These are phyloP conservation scores for Penicillium italicum DNA, from an alignment of 2,329 filamentous ascomycete genomes.

Conservation along the genomic window DNA sequence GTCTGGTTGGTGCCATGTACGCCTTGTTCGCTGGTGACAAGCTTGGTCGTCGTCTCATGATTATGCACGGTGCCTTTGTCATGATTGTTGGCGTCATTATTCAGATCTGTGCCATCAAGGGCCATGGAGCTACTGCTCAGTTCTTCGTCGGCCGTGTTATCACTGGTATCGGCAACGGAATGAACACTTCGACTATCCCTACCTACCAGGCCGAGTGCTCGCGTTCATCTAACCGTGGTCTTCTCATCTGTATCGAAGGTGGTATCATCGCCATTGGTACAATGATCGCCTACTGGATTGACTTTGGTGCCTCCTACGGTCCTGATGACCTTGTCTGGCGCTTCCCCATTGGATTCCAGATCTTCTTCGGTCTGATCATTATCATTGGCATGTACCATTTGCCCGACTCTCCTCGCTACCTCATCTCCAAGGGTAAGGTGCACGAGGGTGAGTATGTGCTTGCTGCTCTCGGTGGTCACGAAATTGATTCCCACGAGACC, in stretches of 20 bases:
- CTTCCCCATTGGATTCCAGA: constrained; percentile 54
- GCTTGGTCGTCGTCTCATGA: constrained; percentile 44
- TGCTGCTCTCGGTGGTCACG: constrained; percentile 47
- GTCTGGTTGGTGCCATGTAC: constrained; percentile 38
- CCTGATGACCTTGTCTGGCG: constrained; percentile 44
- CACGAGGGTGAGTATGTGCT: constrained; percentile 50
- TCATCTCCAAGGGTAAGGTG: constrained; percentile 45
- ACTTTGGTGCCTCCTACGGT: constrained; percentile 45
- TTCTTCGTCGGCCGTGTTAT: constrained; percentile 53
- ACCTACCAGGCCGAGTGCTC: constrained; percentile 55
- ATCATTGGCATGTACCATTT: constrained; percentile 43
- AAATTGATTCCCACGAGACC: constrained; percentile 55
- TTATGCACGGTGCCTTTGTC: constrained; percentile 57
- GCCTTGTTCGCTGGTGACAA: constrained; percentile 36
- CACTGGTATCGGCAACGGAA: constrained; percentile 54
- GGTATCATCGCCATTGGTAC: constrained; percentile 52
- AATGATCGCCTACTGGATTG: constrained; percentile 52
- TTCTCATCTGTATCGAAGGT: constrained; percentile 59
- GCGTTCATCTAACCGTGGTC: constrained; percentile 55
- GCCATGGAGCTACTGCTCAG: constrained; percentile 43
- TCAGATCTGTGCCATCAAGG: constrained; percentile 33
- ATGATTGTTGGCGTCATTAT: constrained; percentile 43
- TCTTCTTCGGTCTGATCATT: constrained; percentile 48
- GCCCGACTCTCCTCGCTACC: constrained; percentile 47
- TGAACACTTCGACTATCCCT: constrained; percentile 55